Evolutionary conservation across 768 basidiomycete genomes (phyloP), one percentile per base, ranked within the genome.

Genomic region (Serendipita vermifera): DNA sequence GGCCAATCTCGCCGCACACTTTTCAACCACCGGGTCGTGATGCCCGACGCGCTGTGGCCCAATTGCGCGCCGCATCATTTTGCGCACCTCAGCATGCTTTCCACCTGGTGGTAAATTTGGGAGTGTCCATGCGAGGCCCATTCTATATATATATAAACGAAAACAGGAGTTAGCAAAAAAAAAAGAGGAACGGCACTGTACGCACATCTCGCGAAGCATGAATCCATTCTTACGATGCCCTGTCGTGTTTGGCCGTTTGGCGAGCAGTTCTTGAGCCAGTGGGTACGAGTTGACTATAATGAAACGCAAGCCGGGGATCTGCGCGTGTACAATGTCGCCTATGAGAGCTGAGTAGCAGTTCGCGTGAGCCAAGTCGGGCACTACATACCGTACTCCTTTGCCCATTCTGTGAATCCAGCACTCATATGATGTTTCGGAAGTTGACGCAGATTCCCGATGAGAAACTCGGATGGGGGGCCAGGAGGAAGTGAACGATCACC

Each of bases 251-350:
- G 29, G n/a, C 6, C 46, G 17, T 29, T 51, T 51, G 46, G n/a
- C 15, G 46, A 51, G 46, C 20, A 51, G 29, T 29, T 51, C 46
- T 17, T 51, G 46, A 15, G 46, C 46, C n/a, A 51, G n/a, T 26
- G 24, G 22, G 6, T 26, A n/a, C n/a, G 20, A 22, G 31, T 51
- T 51, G 7, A 51, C 27, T 20, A 7, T 51, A 26, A 22, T 26
- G 46, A 51, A 51, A 5, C 22, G 27, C 46, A 51, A n/a, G 3
- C 46, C 46, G 24, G 46, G 46, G 22, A 51, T 20, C 27, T 51
- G 46, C 5, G 31, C 22, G 31, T 51, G 31, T 17, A 51, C 46
- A 36, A 51, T 17, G 22, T 51, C 46, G 27, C 46, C 46, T 51
- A 36, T 36, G n/a, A 36, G 9, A 36, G 35, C n/a, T 36, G n/a